Conservation (phyloP, 2,329 filamentous ascomycete species). For the Chalaropsis ovoidea region DNA sequence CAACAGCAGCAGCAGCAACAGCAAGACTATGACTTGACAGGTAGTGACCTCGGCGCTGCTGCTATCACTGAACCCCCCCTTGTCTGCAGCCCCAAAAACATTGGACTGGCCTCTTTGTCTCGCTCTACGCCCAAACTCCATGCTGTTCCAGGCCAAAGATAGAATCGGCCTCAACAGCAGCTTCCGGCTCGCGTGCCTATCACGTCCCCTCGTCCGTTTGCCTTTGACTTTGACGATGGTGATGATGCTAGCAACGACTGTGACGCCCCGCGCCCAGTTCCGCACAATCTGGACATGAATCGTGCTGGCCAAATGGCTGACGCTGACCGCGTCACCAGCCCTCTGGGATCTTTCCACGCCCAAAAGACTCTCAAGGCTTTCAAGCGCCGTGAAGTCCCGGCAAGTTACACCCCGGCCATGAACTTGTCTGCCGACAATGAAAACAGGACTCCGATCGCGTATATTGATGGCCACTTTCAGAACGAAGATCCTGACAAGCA, state of each 20-base stretch:
- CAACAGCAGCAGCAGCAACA: constrained; percentile 17
- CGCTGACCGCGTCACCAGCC: neutral
- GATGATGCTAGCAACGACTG: constrained; percentile 2
- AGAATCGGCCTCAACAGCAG: constrained; percentile 24
- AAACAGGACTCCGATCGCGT: neutral
- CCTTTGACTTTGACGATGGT: constrained; percentile 17
- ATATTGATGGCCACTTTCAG: constrained; percentile 7
- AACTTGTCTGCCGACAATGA: neutral
- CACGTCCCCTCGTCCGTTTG: constrained; percentile 9
- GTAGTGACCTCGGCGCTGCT: neutral
- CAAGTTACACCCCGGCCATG: neutral
- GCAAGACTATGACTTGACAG: neutral
- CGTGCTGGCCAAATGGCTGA: neutral
- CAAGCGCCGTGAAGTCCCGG: neutral
- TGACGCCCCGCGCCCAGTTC: neutral
- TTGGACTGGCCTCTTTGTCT: constrained; percentile 1
- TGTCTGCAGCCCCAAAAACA: neutral
- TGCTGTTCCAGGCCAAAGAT: constrained; percentile 22
- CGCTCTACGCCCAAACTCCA: constrained; percentile 19
- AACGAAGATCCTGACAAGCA: neutral
- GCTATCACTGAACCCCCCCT: neutral
- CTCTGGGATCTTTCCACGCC: neutral
- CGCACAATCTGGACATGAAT: neutral
- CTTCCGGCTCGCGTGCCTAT: constrained; percentile 7
- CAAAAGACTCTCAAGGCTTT: neutral